Base-by-base conservation (phyloP, 192 early-diverging fungal species). In the Piromyces finnis region DNA sequence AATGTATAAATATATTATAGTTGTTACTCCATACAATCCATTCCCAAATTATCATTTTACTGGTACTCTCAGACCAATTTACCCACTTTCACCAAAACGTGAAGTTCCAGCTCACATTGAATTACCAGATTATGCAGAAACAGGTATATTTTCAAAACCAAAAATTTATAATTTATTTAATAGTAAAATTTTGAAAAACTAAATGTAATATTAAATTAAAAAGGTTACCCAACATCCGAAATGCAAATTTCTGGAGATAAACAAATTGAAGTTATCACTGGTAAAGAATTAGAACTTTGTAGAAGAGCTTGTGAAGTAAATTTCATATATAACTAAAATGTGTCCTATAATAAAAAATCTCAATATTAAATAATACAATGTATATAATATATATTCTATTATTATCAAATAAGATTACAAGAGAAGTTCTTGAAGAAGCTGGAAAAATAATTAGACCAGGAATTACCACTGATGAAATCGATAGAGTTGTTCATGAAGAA, bases 391-490 rank as follows among this genome's bases (percentile, higher is more conserved):
- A n/a, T n/a, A n/a, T n/a, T n/a, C n/a, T n/a, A n/a, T n/a, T n/a
- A n/a, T n/a, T n/a, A n/a, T n/a, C n/a, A n/a, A n/a, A n/a, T n/a
- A 68, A 95, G 92, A 85, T 96, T 36, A 88, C 89, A 16, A 92
- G 97, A 37, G 98, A 99, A 84, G 94, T 98, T 16, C 89, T 99
- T 12, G 94, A 98, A 80, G 92, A 86, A 80, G 98, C 94, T 35
- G 89, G 90, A 15, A 91, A 92, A 11, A 93, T 94, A 35, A 85
- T 95, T 77, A 87, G 88, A 51, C 89, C 91, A 29, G 98, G 98
- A 7, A 89, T 94, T 0, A 98, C 96, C 0, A 97, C 97, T 0
- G 96, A 98, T 82, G 95, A 97, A 84, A 96, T 99, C 80, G 98
- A 99, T 83, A 89, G 95, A 17, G 88, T 97, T 59, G 92, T 98